Percentiles rank a stretch among this genome's conserved stretches.
Evolutionary conservation across 345 rosid genomes (phyloP).

Genomic region (Eucalyptus regnans): DNA sequence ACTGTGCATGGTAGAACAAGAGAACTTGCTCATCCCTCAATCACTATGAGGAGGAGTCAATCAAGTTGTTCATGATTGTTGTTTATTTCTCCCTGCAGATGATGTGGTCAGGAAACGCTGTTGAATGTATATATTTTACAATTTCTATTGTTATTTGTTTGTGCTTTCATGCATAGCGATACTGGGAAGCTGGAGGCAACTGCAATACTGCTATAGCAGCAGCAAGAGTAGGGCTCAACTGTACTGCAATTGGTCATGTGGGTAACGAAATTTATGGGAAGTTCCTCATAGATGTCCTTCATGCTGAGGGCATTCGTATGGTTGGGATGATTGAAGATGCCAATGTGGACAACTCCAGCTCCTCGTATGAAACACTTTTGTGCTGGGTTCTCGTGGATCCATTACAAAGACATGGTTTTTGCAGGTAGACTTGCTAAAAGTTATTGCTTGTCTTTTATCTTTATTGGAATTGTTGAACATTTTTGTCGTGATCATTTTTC

Average conservation of each 20-base stretch:
- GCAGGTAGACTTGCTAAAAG: constrained; percentile 46
- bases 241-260: constrained; percentile 73
- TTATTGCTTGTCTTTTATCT: background rate
- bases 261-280: constrained; percentile 77
- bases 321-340: constrained; percentile 47
- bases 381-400: constrained; percentile 99
- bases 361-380: constrained; percentile 62
- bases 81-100: background rate
- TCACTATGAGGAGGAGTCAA: background rate
- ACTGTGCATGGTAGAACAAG: background rate
- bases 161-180: constrained; percentile 23
- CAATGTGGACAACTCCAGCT: constrained; percentile 15
- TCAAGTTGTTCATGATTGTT: background rate
- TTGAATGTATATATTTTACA: background rate
- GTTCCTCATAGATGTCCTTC: constrained; percentile 81
- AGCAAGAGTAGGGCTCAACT: constrained; percentile 80
- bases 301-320: constrained; percentile 52
- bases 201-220: constrained; percentile 98
- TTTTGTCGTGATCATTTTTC: background rate
- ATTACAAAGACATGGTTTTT: constrained; percentile 85
- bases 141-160: background rate
- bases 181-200: constrained; percentile 99
- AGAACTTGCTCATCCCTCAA: background rate
- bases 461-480: background rate
- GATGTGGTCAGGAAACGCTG: background rate